Evolutionary conservation across 202 grass and related monocot species (phyloP).

Genomic region (Miscanthus sacchariflorus): DNA sequence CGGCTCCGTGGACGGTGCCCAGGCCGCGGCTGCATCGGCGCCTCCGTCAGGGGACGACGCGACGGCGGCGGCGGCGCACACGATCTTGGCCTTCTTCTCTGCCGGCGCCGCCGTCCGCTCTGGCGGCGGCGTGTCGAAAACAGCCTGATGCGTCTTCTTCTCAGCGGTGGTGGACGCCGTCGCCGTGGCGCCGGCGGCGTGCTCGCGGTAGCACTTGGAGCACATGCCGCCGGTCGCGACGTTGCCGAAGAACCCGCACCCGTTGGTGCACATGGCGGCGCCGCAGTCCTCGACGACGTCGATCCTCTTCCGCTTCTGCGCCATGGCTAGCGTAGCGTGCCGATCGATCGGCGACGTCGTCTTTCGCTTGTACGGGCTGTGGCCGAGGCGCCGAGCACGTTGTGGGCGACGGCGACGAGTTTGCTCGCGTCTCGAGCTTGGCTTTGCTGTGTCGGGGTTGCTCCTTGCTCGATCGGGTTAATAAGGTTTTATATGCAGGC

Average conservation of each 20-base stretch:
- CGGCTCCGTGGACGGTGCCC: not conserved
- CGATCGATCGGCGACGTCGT: not conserved
- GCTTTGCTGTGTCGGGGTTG: not conserved
- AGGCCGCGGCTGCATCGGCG: not conserved
- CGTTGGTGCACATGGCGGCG: not conserved
- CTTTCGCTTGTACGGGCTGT: not conserved
- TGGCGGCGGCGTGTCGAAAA: not conserved
- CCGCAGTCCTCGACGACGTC: not conserved
- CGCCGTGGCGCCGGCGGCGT: not conserved
- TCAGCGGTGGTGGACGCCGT: not conserved
- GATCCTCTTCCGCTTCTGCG: not conserved
- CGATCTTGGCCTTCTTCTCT: not conserved
- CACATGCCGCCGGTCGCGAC: not conserved
- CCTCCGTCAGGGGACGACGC: not conserved
- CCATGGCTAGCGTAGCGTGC: not conserved
- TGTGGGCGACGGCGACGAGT: not conserved
- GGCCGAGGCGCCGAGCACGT: not conserved
- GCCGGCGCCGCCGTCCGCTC: too few species aligned
- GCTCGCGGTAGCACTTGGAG: not conserved
- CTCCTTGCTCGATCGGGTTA: too few species aligned
- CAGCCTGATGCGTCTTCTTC: not conserved
- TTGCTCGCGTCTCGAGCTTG: not conserved
- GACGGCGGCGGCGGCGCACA: not conserved
- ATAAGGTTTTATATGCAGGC: not conserved
- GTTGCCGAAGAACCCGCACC: not conserved